Evolutionary conservation across 192 early-diverging fungal species (phyloP), one percentile per base, ranked within the genome.

Genomic region (Rhizoclosmatium globosum): DNA sequence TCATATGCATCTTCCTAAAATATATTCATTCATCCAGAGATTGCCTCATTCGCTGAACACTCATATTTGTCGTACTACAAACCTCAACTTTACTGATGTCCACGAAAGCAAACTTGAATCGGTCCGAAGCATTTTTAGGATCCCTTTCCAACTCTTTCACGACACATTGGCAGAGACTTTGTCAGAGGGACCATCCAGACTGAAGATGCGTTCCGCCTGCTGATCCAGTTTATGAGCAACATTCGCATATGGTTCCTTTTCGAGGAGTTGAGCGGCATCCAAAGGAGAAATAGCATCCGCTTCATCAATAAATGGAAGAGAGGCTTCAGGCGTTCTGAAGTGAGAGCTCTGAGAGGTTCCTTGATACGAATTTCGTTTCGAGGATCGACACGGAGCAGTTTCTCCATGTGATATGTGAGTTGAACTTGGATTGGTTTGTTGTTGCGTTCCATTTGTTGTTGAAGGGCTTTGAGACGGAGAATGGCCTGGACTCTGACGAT

Each of bases 401-500:
- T 84, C 77, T 98, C 97, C 96, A 98, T 98, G 64, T 92, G 91
- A 50, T 86, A 81, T 2, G 89, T 88, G 65, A 96, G 87, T 42
- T 93, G 89, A 66, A 82, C 88, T 84, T 96, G 94, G 31, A 91
- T 69, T 45, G 80, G 69, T 42, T 88, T 68, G 74, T 87, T 85
- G 87, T 90, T 62, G 60, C 11, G 9, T 53, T 89, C 81, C 92
- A 92, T 89, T 47, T 94, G 83, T 71, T 91, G 86, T 80, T 94
- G 94, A 53, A 93, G 82, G 11, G 92, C 89, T 83, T 97, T 96
- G 64, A 99, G 86, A 64, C 92, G 90, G 46, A 99, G 80, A 73
- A 99, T 92, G n/a, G 96, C 97, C 85, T 97, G 91, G 6, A 95
- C 89, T 57, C 97, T 91, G 75, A 90, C 92, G 76, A 97, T 91